phyloP scores from a whole-genome alignment of 176 grass and related monocot species.

The Rhynchospora pubera region DNA sequence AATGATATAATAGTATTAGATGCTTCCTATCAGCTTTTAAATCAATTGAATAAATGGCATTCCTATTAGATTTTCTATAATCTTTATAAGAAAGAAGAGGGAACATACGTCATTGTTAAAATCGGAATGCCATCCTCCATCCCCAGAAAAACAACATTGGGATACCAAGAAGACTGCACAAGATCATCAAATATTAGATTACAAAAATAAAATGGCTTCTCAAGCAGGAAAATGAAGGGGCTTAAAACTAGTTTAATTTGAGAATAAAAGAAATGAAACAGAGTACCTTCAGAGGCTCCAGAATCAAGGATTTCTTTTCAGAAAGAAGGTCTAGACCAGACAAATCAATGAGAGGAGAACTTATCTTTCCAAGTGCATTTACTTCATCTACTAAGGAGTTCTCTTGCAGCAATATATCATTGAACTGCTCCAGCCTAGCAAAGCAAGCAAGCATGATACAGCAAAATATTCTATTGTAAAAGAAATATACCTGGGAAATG shows the following conservation, averaged over 20 bases:
- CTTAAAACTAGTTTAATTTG: neutral
- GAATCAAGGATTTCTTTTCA: constrained; percentile 53
- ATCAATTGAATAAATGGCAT: neutral
- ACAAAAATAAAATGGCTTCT: neutral
- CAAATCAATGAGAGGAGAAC: constrained; percentile 52
- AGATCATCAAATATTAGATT: constrained; percentile 12
- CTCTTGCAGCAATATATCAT: constrained; percentile 85
- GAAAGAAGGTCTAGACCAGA: constrained; percentile 38
- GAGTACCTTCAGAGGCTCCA: constrained; percentile 66
- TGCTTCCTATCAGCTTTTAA: neutral
- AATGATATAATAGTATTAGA: neutral
- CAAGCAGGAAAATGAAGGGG: neutral
- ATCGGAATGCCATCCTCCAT: constrained; percentile 76
- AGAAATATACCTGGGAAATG: neutral
- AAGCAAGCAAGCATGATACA: constrained; percentile 3
- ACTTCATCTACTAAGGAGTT: constrained; percentile 48
- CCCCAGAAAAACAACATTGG: constrained; percentile 76
- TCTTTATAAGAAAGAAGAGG: neutral
- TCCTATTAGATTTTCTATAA: neutral
- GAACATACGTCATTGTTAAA: constrained; percentile 71
- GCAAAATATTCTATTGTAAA: neutral
- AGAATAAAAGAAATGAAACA: neutral
- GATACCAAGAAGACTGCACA: constrained; percentile 75
- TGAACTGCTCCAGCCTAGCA: constrained; percentile 89
- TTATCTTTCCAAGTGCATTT: constrained; percentile 4